These are phyloP conservation scores for Allodekkera sacchari DNA, from an alignment of 805 yeast genomes.

Conservation along the genomic window DNA sequence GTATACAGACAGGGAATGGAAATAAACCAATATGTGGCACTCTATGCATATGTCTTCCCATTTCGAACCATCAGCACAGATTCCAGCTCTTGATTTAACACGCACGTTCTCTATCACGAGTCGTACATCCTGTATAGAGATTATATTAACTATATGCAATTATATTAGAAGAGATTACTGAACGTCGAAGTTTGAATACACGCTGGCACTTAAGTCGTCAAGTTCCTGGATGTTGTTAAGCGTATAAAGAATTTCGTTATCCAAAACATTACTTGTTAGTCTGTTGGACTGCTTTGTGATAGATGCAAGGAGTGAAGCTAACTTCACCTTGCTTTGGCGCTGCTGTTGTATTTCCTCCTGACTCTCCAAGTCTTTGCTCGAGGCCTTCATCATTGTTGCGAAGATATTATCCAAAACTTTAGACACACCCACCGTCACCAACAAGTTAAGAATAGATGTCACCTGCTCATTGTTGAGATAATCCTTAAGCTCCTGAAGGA, in stretches of 20 bases:
- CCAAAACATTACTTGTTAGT: slow-evolving; percentile 22
- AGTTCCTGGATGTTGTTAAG: slow-evolving; percentile 52
- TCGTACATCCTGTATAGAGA: too few species aligned
- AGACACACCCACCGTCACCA: slow-evolving; percentile 37
- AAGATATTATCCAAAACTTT: slow-evolving; percentile 39
- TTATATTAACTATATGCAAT: too few species aligned
- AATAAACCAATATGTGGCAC: too few species aligned
- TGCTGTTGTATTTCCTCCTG: slow-evolving; percentile 2
- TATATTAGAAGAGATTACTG: too few species aligned
- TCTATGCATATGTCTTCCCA: too few species aligned
- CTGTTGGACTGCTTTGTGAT: slow-evolving; percentile 53
- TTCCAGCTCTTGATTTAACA: too few species aligned
- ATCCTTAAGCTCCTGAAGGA: slow-evolving; percentile 22
- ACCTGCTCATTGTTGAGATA: slow-evolving; percentile 22
- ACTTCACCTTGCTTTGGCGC: slow-evolving; percentile 28
- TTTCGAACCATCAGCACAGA: too few species aligned
- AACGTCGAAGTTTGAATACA: slow-evolving; percentile 65
- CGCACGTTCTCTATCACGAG: too few species aligned
- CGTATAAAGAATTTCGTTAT: slow-evolving; percentile 23
- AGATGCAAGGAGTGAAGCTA: slow-evolving; percentile 66
- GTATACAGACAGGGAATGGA: too few species aligned
- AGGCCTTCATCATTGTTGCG: slow-evolving; percentile 6
- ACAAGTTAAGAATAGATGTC: slow-evolving; percentile 23
- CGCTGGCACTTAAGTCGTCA: slow-evolving; percentile 84
- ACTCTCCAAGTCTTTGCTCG: slow-evolving; percentile 3